These are phyloP conservation scores for Amphicarpaea edgeworthii DNA, from an alignment of 306 rosid genomes.

Conservation along the genomic window DNA sequence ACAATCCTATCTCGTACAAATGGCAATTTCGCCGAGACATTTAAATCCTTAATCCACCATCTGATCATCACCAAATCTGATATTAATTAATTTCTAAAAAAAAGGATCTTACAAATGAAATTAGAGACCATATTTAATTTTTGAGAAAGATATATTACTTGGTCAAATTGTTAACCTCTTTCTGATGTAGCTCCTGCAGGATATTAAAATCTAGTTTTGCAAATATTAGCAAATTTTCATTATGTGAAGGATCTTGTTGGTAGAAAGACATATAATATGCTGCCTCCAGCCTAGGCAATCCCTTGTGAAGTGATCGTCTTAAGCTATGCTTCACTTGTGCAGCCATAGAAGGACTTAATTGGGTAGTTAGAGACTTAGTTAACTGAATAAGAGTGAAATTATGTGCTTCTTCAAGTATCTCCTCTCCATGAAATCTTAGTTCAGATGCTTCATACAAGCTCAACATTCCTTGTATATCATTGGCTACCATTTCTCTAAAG, in stretches of 20 bases:
- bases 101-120: too few relatives aligned
- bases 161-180: background rate
- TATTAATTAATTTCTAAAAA: too few relatives aligned
- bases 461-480: constrained; percentile 45
- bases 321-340: constrained; percentile 45
- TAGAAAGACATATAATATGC: background rate
- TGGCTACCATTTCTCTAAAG: background rate
- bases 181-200: too few relatives aligned
- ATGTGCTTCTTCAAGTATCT: constrained; percentile 53
- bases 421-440: constrained; percentile 53
- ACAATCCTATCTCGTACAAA: background rate
- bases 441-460: constrained; percentile 60
- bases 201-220: background rate
- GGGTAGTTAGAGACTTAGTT: background rate
- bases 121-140: too few relatives aligned
- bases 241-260: background rate
- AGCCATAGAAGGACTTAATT: constrained; percentile 41
- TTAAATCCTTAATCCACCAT: background rate
- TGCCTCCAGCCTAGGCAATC: background rate
- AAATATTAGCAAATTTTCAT: background rate
- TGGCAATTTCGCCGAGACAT: background rate
- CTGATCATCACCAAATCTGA: too few relatives aligned
- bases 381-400: background rate
- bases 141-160: background rate
- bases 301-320: constrained; percentile 38